phyloP scores from a whole-genome alignment of 305 asterid genomes.

The Stenogyne calaminthoides region DNA sequence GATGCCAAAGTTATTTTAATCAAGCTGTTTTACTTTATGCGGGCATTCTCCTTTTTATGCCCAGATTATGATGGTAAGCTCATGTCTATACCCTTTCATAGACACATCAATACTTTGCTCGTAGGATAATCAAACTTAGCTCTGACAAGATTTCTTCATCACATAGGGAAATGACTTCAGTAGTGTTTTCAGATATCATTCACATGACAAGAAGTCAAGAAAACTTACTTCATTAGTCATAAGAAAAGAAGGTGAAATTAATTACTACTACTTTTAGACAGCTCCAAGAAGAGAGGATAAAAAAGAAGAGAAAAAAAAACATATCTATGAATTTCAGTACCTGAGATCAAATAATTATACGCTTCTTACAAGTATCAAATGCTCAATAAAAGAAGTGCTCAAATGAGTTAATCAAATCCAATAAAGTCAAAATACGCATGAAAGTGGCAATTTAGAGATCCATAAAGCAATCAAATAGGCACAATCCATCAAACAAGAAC shows the following conservation, averaged over 20 bases:
- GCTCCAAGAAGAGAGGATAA: not conserved
- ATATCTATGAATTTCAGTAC: not conserved
- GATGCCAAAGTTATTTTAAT: too few species aligned
- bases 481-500: not conserved
- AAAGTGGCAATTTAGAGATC: not conserved
- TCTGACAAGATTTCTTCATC: not conserved
- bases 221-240: not conserved
- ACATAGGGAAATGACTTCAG: not conserved
- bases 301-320: not conserved
- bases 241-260: not conserved
- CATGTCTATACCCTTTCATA: not conserved
- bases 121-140: not conserved
- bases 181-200: not conserved
- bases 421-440: not conserved
- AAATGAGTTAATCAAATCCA: not conserved
- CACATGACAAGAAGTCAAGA: not conserved
- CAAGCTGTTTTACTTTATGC: not conserved
- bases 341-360: not conserved
- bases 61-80: not conserved
- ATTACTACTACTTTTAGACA: not conserved
- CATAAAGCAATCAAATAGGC: not conserved
- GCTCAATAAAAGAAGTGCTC: not conserved
- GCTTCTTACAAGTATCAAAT: not conserved
- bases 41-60: not conserved
- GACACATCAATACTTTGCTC: not conserved